Conservation (phyloP, 805 yeast genomes). For the Candida manassasensis region DNA sequence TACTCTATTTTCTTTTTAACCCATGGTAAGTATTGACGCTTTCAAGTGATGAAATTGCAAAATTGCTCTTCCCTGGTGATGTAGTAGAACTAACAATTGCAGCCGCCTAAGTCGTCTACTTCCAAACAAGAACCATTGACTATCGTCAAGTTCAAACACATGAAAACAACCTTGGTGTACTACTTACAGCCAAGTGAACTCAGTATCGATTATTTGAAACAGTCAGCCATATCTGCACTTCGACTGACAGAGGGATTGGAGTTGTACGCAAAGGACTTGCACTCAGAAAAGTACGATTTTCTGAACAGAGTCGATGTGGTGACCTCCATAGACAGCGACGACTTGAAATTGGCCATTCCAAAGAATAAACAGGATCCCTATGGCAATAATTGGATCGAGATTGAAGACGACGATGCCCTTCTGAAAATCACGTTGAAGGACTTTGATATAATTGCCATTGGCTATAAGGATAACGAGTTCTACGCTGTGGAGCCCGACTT, state of each 20-base stretch:
- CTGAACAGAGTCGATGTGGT: not conserved
- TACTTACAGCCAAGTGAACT: slow-evolving; percentile 18
- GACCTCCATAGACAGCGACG: slow-evolving; percentile 8
- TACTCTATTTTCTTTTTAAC: no score
- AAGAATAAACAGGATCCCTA: slow-evolving; percentile 32
- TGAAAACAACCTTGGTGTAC: slow-evolving; percentile 25
- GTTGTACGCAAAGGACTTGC: no score
- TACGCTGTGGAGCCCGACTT: slow-evolving; percentile 25
- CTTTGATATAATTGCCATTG: slow-evolving; percentile 40
- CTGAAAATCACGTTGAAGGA: slow-evolving; percentile 32
- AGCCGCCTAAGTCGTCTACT: slow-evolving; percentile 21
- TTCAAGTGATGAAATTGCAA: no score
- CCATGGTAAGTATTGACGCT: no score
- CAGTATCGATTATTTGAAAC: slow-evolving; percentile 17
- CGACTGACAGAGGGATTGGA: slow-evolving; percentile 46
- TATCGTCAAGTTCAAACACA: slow-evolving; percentile 34
- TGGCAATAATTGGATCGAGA: slow-evolving; percentile 31
- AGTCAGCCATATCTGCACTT: slow-evolving; percentile 32
- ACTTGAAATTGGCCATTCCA: slow-evolving; percentile 39
- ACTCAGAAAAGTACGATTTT: no score
- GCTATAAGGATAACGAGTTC: slow-evolving; percentile 34
- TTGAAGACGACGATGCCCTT: slow-evolving; percentile 24
- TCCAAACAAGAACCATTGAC: slow-evolving; percentile 12
- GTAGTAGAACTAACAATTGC: slow-evolving; percentile 3
- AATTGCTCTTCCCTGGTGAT: no score